These are phyloP conservation scores for Lactarius hatsudake DNA, from an alignment of 768 basidiomycete species.

Conservation along the genomic window DNA sequence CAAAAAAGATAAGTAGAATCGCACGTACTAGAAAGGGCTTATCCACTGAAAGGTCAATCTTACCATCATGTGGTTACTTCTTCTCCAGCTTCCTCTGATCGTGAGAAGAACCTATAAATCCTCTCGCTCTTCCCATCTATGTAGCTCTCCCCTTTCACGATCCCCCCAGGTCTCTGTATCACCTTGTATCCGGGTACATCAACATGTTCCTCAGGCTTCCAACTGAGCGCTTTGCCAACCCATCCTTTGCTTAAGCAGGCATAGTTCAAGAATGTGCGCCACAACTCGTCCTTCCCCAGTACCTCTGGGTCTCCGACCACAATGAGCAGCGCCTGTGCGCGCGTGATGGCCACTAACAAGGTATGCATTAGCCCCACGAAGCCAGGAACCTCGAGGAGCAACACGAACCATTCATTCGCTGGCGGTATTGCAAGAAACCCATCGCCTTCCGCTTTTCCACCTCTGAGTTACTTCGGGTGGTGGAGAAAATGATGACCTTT, in stretches of 20 bases:
- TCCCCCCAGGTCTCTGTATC: not conserved
- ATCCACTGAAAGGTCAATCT: too few relatives aligned
- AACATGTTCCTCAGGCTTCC: conserved; percentile 35
- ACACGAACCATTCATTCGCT: conserved; percentile 41
- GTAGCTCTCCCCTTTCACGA: conserved; percentile 4
- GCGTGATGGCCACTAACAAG: conserved; percentile 57
- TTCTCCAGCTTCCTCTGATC: not conserved
- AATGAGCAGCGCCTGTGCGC: conserved; percentile 61
- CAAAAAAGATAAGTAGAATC: not conserved
- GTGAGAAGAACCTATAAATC: too few relatives aligned
- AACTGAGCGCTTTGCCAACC: conserved; percentile 42
- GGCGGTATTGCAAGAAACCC: conserved; percentile 38
- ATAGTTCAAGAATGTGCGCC: conserved; percentile 60
- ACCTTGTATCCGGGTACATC: not conserved
- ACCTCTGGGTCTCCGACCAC: conserved; percentile 59
- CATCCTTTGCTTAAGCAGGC: conserved; percentile 50
- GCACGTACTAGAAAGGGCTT: not conserved
- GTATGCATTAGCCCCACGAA: not conserved
- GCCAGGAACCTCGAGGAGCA: too few relatives aligned
- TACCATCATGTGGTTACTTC: too few relatives aligned
- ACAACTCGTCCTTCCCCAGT: conserved; percentile 55
- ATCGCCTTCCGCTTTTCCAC: conserved; percentile 32
- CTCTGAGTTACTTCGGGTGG: conserved; percentile 37
- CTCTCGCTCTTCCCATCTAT: conserved; percentile 9
- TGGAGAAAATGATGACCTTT: conserved; percentile 38